A percentile compares a stretch with the other conserved stretches of the same genome.
phyloP scores from a whole-genome alignment of 2,329 filamentous ascomycete genomes.

The Trichoderma asperellum region DNA sequence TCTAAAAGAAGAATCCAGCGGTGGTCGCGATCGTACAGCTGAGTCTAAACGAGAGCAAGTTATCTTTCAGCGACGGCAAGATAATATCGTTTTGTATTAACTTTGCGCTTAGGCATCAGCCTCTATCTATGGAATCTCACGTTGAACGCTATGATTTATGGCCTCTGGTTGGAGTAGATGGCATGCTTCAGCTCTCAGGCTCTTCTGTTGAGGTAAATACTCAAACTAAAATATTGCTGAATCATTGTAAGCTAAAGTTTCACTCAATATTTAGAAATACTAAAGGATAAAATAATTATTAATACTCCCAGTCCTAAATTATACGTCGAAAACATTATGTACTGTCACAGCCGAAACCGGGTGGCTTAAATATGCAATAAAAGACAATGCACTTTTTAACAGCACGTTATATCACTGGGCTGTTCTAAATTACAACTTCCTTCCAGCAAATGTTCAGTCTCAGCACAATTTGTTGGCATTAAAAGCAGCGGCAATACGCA shows the following conservation, averaged over 20 bases:
- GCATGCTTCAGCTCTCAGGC: constrained; percentile 5
- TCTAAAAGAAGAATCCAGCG: background rate
- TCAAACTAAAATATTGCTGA: background rate
- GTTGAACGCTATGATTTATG: background rate
- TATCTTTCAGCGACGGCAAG: background rate
- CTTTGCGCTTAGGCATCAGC: background rate
- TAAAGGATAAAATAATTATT: background rate
- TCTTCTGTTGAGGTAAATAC: background rate
- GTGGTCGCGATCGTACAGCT: background rate
- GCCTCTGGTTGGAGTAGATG: background rate
- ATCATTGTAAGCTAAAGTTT: constrained; percentile 1
- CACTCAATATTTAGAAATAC: background rate
- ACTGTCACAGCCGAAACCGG: constrained; percentile 12
- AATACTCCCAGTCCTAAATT: background rate
- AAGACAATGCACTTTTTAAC: background rate
- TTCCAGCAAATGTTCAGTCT: background rate
- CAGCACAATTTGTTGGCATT: background rate
- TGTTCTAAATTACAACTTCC: background rate
- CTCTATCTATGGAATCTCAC: background rate
- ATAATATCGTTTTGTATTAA: background rate
- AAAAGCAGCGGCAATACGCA: background rate
- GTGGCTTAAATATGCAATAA: constrained; percentile 2
- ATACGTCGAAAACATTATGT: constrained; percentile 9
- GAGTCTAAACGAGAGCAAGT: background rate
- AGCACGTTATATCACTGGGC: constrained; percentile 6